These are phyloP conservation scores for Colletotrichum magnum DNA, from an alignment of 2,329 filamentous ascomycete genomes.

Conservation along the genomic window DNA sequence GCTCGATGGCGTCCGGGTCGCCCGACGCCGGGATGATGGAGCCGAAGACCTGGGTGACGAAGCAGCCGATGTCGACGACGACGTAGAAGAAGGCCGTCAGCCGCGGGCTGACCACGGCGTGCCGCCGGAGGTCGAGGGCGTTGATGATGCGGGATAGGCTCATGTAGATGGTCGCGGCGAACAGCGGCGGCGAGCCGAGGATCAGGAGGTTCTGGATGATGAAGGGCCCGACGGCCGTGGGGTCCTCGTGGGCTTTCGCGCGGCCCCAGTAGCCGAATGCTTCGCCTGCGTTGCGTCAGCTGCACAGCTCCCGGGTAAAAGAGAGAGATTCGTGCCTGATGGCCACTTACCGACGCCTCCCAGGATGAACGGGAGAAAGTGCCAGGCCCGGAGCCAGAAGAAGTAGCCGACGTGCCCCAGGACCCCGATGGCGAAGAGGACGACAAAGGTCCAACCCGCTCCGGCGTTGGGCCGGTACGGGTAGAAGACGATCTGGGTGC, in stretches of 20 bases:
- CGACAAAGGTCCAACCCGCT: constrained; percentile 33
- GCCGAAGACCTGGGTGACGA: constrained; percentile 58
- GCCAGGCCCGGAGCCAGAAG: constrained; percentile 25
- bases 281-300: constrained; percentile 13
- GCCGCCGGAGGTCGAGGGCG: constrained; percentile 51
- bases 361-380: constrained; percentile 21
- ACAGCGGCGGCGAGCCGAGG: constrained; percentile 55
- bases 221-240: constrained; percentile 44
- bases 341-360: constrained; percentile 18
- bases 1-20: constrained; percentile 30
- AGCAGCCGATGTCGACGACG: constrained; percentile 59
- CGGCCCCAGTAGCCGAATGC: constrained; percentile 39
- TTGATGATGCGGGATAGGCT: constrained; percentile 52
- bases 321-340: background rate
- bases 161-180: constrained; percentile 60
- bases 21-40: constrained; percentile 45
- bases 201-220: constrained; percentile 56
- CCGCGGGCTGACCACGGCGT: constrained; percentile 53
- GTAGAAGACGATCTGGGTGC: constrained; percentile 34
- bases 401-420: constrained; percentile 12
- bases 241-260: constrained; percentile 14
- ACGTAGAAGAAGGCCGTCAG: constrained; percentile 64
- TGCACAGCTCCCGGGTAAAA: background rate
- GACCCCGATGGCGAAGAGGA: constrained; percentile 23
- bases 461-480: constrained; percentile 20